Evolutionary conservation across 805 yeast genomes (phyloP), one percentile per base, ranked within the genome.

Genomic region (Cyberlindnera japonica): DNA sequence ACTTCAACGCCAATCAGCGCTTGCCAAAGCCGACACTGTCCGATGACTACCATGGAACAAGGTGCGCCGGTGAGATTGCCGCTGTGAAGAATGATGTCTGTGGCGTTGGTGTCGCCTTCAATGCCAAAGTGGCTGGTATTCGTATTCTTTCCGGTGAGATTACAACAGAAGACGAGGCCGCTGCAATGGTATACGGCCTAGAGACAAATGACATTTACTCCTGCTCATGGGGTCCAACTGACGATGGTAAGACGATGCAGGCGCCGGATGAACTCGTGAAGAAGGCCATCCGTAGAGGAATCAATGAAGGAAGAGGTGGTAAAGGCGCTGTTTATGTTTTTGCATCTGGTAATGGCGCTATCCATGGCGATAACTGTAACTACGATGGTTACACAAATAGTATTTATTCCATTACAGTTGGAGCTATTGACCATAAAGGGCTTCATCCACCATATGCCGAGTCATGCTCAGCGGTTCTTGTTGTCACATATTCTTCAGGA

Each of bases 141-240:
- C 75, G 99, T 39, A 91, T 93, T 43, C 71, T 93, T 33, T 83
- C 95, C 2, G 95, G 88, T 3, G 69, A 74, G 33, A 76, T 93
- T 35, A 78, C 91, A 3, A 68, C 86, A 3, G 95, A 82, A 43
- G 95, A 90, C 48, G 99, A 93, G 62, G 98, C 98, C 0, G 77
- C 84, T 3, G 84, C 98, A 2, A 68, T 93, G 71, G 72, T 85
- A 26, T 83, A 85, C 62, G 90, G 80, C 0, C 66, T 84, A 48
- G 90, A 87, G 46, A 75, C 77, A 20, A 93, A 93, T 62, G 96
- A 93, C 61, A 93, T 93, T 28, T 93, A 89, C 60, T 86, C 96
- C 3, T 93, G 99, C 62, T 88, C 96, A 4, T 93, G 99, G 99
- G 99, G 99, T 7, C 99, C 99, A 2, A 75, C 88, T 3, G 99